These are phyloP conservation scores for Exophiala bonariae DNA, from an alignment of 2,329 filamentous ascomycete species.

Conservation along the genomic window DNA sequence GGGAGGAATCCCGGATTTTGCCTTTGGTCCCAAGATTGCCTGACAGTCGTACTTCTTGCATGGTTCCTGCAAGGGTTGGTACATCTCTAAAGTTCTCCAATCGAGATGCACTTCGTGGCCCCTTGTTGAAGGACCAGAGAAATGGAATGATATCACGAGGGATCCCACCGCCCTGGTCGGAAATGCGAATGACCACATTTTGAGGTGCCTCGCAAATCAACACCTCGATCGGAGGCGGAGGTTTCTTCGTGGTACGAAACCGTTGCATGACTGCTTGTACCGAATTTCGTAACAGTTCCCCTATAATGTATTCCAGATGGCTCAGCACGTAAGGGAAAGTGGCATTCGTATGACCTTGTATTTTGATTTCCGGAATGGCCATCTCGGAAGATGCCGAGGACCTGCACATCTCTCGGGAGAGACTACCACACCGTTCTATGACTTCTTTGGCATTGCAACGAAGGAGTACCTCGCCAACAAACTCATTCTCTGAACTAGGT, in stretches of 20 bases:
- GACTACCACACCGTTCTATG: conserved; percentile 75
- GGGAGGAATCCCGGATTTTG: conserved; percentile 60
- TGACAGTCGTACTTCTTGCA: conserved; percentile 65
- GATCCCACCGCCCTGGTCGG: conserved; percentile 91
- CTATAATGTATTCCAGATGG: conserved; percentile 95
- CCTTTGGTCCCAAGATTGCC: conserved; percentile 16
- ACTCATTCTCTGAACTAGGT: conserved; percentile 73
- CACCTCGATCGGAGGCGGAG: conserved; percentile 83
- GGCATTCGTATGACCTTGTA: conserved; percentile 82
- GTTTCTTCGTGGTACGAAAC: conserved; percentile 49
- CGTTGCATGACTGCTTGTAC: conserved; percentile 88
- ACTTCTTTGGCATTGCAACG: conserved; percentile 90
- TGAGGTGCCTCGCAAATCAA: conserved; percentile 91
- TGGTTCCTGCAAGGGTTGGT: conserved; percentile 86
- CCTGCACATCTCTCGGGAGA: conserved; percentile 72
- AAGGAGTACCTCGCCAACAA: conserved; percentile 93
- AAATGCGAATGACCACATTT: conserved; percentile 94
- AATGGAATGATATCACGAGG: conserved; percentile 81
- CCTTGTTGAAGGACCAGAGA: conserved; percentile 96
- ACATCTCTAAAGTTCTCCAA: conserved; percentile 85
- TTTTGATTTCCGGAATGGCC: conserved; percentile 74
- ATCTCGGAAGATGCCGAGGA: conserved; percentile 72
- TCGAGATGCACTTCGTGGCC: conserved; percentile 72
- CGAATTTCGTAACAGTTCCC: conserved; percentile 90
- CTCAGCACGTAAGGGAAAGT: conserved; percentile 96